Evolutionary conservation across 1,284 basidiomycete species (phyloP), one percentile per base, ranked within the genome.

Genomic region (Tylopilus sp.): DNA sequence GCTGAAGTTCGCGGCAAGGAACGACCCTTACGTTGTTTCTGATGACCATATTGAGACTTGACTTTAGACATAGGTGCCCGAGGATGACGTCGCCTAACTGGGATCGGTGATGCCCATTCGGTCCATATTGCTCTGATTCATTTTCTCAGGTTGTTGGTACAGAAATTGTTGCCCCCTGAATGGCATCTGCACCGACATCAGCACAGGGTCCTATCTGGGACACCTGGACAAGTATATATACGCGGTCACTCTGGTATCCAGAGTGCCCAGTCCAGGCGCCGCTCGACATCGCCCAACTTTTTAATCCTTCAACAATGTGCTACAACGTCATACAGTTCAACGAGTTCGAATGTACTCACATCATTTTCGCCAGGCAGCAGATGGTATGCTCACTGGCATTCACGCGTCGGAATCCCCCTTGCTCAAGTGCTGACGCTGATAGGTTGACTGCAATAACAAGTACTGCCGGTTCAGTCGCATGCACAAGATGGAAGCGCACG

Each of bases 361-460:
- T 58, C 6, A 41, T 57, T 8, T 18, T 71, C n/a, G 55, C 60
- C 21, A 68, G 59, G 49, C 61, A 67, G 21, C 67, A 75, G 46
- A 71, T 50, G 64, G 76, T 76, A 58, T 28, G 62, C 26, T 29
- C 6, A 2, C 23, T 18, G 9, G 7, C 39, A 8, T 31, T 31
- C 28, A 19, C 26, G 39, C 49, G 44, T 26, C 25, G 29, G 21
- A 16, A 21, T 18, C 34, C 19, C 30, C 8, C 7, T 2, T 25
- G 23, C 36, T 13, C 15, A 37, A 40, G 18, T 11, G 36, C 16
- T 43, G 36, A 41, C 23, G 19, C 23, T 26, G 34, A 10, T 34
- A 80, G 78, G 61, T 79, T 12, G 76, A 79, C 53, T 80, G 77
- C 55, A 70, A 72, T 48, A 51, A 49, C 2, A 47, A 53, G 37